Evolutionary conservation across 192 early-diverging fungal genomes (phyloP), one percentile per base, ranked within the genome.

Genomic region (Coemansia sp.): DNA sequence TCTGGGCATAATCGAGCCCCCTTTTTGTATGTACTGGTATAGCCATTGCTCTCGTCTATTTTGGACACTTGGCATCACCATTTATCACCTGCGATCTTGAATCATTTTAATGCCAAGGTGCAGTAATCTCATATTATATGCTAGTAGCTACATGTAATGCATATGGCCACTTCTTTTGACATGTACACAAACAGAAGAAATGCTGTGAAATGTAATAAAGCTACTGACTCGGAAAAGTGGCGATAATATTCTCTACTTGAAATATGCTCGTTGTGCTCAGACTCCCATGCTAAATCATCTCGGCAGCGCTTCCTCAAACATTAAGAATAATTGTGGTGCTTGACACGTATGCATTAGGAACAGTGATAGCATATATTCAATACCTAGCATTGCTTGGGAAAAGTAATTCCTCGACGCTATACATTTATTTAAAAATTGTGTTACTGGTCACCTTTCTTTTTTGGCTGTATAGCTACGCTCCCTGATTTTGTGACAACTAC

Each of bases 1-100:
- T 81, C 25, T 81, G 78, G 78, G 49, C 51, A 12, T 60, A 61
- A 25, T 50, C 7, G 22, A 3, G 14, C 12, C 38, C 16, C 38
- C 3, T 16, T 44, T 44, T 44, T 44, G 12, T 44, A 44, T 44
- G 16, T 44, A 16, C 38, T 3, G 7, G 3, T 44, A 9, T 18
- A 22, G 28, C 4, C 38, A 44, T 38, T 41, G 8, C n/a, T 34
- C 47, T 34, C 25, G 25, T 24, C 44, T 22, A 22, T 27, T 28
- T 24, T 58, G 57, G n/a, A 21, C 22, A 31, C 22, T 16, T 44
- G 58, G 21, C 44, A 47, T 41, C 30, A 24, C 34, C 34, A 53
- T 2, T 14, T 16, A 14, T 14, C 38, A 44, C 9, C 14, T 44
- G 7, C 12, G 14, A 44, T 16, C 38, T 3, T 16, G 38, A 44